phyloP scores from a whole-genome alignment of 2,329 filamentous ascomycete species.

The Aspergillus piperis region DNA sequence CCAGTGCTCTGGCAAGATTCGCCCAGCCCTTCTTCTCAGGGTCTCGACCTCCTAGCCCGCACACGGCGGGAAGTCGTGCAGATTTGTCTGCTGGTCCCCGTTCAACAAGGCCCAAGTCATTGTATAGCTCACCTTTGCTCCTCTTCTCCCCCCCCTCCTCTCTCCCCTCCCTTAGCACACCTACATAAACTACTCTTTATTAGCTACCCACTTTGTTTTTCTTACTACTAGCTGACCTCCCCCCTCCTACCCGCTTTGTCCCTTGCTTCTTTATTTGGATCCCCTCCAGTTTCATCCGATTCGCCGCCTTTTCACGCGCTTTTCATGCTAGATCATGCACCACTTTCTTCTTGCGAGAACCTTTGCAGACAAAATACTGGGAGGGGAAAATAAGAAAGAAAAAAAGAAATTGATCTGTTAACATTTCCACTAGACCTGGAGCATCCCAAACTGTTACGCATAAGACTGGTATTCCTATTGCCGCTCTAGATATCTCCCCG shows the following conservation, averaged over 20 bases:
- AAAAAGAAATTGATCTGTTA: conserved; percentile 12
- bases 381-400: not conserved
- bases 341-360: not conserved
- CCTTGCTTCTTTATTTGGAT: conserved; percentile 1
- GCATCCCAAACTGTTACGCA: conserved; percentile 60
- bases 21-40: conserved; percentile 57
- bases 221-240: not conserved
- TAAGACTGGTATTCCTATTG: conserved; percentile 65
- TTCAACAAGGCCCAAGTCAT: conserved; percentile 40
- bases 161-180: not conserved
- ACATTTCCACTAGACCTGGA: conserved; percentile 41
- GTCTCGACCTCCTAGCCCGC: conserved; percentile 56
- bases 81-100: conserved; percentile 31
- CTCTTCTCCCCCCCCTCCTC: conserved; percentile 16
- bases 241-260: conserved; percentile 5
- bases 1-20: conserved; percentile 53
- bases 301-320: not conserved
- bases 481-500: conserved; percentile 65
- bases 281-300: not conserved
- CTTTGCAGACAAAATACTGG: not conserved
- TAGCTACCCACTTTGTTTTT: conserved; percentile 1
- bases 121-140: conserved; percentile 35
- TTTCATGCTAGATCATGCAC: not conserved
- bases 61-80: conserved; percentile 41
- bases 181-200: no score